Conservation (phyloP, 352 stramenopile species). For the Globisporangium perplexum region DNA sequence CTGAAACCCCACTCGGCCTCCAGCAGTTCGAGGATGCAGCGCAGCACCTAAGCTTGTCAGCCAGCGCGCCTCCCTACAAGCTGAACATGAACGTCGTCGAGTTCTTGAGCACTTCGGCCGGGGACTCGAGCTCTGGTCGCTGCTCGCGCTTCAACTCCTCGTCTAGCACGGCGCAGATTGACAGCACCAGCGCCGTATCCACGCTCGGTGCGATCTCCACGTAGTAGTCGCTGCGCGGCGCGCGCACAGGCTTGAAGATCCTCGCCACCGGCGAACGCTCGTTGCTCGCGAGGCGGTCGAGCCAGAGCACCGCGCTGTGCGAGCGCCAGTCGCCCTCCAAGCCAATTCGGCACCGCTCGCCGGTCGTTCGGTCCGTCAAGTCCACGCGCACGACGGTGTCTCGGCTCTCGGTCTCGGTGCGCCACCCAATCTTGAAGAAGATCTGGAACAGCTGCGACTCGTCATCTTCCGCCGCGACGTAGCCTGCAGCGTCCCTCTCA, state of each 20-base stretch:
- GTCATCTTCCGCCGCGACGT: not conserved
- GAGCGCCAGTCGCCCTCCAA: slow-evolving; percentile 1
- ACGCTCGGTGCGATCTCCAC: slow-evolving; percentile 6
- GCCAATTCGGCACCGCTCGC: slow-evolving; percentile 2
- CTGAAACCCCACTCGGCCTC: no score
- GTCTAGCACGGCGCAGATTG: slow-evolving; percentile 5
- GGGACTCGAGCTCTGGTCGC: no score
- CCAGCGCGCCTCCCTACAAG: no score
- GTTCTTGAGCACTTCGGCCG: no score
- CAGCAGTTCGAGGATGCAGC: no score
- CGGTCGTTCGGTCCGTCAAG: slow-evolving; percentile 5
- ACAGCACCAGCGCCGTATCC: slow-evolving; percentile 1
- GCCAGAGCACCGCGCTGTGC: not conserved
- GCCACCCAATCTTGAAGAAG: slow-evolving; percentile 1
- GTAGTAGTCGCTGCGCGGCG: not conserved
- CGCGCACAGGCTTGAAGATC: not conserved
- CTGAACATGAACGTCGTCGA: no score
- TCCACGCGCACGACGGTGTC: slow-evolving; percentile 1
- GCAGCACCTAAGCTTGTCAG: no score
- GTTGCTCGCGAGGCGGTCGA: not conserved
- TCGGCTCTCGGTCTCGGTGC: not conserved
- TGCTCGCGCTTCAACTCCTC: slow-evolving; percentile 4
- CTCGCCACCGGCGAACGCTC: not conserved
- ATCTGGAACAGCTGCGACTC: slow-evolving; percentile 1
- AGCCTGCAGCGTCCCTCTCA: not conserved